Base-by-base conservation (phyloP, 352 stramenopile genomes). In the Phytophthora tubulina region DNA sequence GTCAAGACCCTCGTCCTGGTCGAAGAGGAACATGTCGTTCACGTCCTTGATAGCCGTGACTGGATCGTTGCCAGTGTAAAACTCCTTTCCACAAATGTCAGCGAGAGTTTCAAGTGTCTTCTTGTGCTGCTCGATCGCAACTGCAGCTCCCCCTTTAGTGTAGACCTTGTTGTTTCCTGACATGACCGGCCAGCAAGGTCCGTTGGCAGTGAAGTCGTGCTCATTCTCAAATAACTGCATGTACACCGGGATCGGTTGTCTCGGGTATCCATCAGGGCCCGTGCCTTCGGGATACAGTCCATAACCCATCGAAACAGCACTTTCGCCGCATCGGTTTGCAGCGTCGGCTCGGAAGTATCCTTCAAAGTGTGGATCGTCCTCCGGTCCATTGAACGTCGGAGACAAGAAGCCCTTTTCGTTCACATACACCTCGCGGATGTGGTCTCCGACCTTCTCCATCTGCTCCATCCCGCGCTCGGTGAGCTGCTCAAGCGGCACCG, bases 151-250 rank as follows among this genome's bases (percentile, higher is more conserved):
- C 2, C 71, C 80, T 7, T 70, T 66, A 1, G 53, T 66, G 55
- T 94, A 93, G n/a, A 73, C 45, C 35, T 79, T 81, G 48, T 73
- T 80, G 59, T 90, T 83, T 17, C 76, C 54, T n/a, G 82, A 76
- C 62, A 89, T 83, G 30, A 91, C 75, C 3, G 61, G 71, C 76
- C 84, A 88, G 73, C 86, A 94, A 5, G 85, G 85, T 4, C 76
- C 82, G 51, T 88, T 90, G 5, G 86, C 86, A 1, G 85, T 91
- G 61, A 94, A 94, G 58, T 94, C 86, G 62, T 90, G 85, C 44
- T 94, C 86, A 52, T 88, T 94, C 82, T 94, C 80, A n/a, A 68
- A 80, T 0, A 94, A 63, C 60, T 94, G 86, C 86, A 94, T 94
- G 75, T 82, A 94, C 36, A 94, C 76, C 0, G 86, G 83, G 50